Conservation (phyloP, 2,329 filamentous ascomycete genomes). For the Sporothrix pseudoabietina region DNA sequence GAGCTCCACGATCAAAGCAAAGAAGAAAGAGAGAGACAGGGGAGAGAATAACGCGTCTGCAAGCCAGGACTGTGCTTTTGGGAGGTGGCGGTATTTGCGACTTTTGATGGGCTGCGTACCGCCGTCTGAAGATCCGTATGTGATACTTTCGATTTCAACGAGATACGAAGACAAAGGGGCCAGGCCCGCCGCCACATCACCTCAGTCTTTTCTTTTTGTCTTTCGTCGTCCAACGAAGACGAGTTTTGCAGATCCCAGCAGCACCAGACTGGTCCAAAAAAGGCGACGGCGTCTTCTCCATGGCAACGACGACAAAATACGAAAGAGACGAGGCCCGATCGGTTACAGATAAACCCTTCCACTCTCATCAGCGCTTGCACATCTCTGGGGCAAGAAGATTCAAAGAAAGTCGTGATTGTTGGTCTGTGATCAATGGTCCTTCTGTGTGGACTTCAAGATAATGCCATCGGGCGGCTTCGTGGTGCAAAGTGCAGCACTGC, state of each 20-base stretch:
- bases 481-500: background rate
- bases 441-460: background rate
- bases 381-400: background rate
- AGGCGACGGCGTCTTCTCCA: slow-evolving; percentile 16
- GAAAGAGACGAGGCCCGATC: background rate
- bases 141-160: background rate
- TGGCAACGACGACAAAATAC: slow-evolving; percentile 10
- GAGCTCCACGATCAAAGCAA: slow-evolving; percentile 31
- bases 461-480: background rate
- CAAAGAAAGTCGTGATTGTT: too few relatives aligned
- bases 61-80: slow-evolving; percentile 17
- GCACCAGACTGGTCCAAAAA: background rate
- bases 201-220: background rate
- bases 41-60: background rate
- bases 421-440: background rate
- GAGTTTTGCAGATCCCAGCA: slow-evolving; percentile 17
- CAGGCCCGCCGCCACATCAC: slow-evolving; percentile 15
- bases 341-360: background rate
- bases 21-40: background rate
- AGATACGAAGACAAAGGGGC: background rate
- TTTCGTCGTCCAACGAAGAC: background rate
- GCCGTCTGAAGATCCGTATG: background rate
- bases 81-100: background rate
- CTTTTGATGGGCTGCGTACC: background rate
- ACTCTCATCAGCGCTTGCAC: slow-evolving; percentile 1